Evolutionary conservation across 441 rosid genomes (phyloP).

Genomic region (Syzygium syzygioides): DNA sequence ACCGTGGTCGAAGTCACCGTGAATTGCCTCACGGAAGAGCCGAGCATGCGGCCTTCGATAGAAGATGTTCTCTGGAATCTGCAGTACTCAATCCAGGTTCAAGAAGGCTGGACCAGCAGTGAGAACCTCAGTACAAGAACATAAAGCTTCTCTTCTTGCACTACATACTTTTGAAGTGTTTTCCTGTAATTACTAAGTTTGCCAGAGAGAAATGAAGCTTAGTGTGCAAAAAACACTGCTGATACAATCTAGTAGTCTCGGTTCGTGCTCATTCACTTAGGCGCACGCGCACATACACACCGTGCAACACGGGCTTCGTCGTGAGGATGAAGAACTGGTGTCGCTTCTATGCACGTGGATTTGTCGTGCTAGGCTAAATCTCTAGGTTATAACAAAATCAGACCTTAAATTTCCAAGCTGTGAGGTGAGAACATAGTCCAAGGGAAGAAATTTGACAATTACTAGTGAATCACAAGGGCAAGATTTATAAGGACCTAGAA

Average conservation of each 20-base stretch:
- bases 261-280: background rate
- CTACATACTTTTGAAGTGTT: background rate
- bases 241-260: background rate
- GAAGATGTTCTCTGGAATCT: slow-evolving; percentile 9
- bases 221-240: background rate
- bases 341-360: background rate
- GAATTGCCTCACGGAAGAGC: slow-evolving; percentile 55
- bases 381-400: background rate
- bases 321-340: background rate
- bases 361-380: background rate
- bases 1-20: slow-evolving; percentile 58
- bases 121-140: slow-evolving; percentile 46
- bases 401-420: background rate
- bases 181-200: background rate
- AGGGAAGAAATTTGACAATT: background rate
- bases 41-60: slow-evolving; percentile 11
- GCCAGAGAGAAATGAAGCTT: background rate
- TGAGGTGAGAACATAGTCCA: background rate
- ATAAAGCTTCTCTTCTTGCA: background rate
- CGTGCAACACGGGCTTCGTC: background rate
- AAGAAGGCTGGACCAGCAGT: slow-evolving; percentile 70
- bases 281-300: background rate
- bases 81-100: slow-evolving; percentile 7
- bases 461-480: background rate
- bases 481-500: background rate